Percentiles rank a stretch among this genome's conserved stretches.
phyloP scores from a whole-genome alignment of 768 basidiomycete species.

The Termitomyces sp. region DNA sequence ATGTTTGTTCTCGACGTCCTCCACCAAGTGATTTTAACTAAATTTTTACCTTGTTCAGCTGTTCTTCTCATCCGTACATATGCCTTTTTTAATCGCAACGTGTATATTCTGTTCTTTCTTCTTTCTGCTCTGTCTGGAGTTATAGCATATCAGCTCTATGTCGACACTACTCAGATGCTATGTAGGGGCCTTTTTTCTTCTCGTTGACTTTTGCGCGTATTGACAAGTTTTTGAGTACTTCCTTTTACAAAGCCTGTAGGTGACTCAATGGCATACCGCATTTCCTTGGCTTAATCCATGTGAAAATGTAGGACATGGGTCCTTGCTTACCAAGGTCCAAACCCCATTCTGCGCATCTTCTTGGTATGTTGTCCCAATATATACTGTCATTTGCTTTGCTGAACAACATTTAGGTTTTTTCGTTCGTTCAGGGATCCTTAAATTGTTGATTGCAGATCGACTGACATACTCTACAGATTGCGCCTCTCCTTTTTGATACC shows the following conservation, averaged over 20 bases:
- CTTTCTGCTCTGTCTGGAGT: conserved; percentile 67
- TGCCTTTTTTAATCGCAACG: conserved; percentile 81
- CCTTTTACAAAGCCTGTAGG: conserved; percentile 61
- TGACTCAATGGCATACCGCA: background rate
- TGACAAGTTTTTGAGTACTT: conserved; percentile 41
- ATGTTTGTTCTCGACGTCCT: conserved; percentile 37
- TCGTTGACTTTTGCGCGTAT: background rate
- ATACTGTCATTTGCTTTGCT: background rate
- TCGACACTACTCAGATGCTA: conserved; percentile 75
- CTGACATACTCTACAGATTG: conserved; percentile 48
- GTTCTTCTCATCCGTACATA: conserved; percentile 83
- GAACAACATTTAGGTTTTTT: conserved; percentile 43
- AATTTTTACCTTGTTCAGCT: conserved; percentile 35
- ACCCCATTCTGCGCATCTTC: conserved; percentile 78
- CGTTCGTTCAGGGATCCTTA: conserved; percentile 32
- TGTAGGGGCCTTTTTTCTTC: conserved; percentile 32
- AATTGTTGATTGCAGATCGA: background rate
- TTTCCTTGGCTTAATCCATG: background rate
- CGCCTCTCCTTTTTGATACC: conserved; percentile 78
- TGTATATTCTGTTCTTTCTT: conserved; percentile 61
- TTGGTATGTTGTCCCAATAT: conserved; percentile 45
- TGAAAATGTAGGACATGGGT: conserved; percentile 40
- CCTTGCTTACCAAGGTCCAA: conserved; percentile 82
- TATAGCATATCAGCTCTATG: conserved; percentile 79
- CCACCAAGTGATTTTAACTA: background rate